A percentile compares a stretch with the other conserved stretches of the same genome.
Conservation (phyloP, 148 eudicot genomes). For the Chenopodium album region DNA sequence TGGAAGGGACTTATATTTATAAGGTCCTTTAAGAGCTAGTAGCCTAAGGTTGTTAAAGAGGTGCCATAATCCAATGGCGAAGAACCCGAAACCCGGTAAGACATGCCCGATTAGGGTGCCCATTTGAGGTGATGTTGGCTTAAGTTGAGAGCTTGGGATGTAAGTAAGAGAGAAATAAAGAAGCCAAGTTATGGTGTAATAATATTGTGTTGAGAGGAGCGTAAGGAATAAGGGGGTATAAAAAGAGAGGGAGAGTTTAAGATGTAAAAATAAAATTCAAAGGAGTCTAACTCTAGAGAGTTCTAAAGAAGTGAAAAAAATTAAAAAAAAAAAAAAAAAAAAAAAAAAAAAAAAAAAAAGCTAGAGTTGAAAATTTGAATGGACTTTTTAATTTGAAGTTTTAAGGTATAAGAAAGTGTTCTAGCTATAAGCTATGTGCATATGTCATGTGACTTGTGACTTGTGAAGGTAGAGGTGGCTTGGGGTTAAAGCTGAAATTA, state of each 20-base stretch:
- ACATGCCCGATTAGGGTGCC: slow-evolving; percentile 75
- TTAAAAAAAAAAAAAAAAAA: background rate
- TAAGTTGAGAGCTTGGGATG: no score
- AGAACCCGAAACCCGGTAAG: slow-evolving; percentile 71
- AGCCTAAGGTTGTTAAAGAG: slow-evolving; percentile 56
- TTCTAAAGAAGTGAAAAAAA: background rate
- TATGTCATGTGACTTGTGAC: slow-evolving; percentile 24
- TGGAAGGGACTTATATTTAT: slow-evolving; percentile 44
- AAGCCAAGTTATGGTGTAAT: background rate
- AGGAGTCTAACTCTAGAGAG: slow-evolving; percentile 35
- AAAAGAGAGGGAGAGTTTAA: background rate
- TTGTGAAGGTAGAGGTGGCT: slow-evolving; percentile 3
- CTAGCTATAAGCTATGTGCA: slow-evolving; percentile 7
- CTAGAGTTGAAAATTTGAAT: slow-evolving; percentile 13
- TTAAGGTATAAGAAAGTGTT: background rate
- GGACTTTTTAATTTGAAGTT: background rate
- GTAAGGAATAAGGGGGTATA: background rate
- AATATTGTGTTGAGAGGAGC: background rate
- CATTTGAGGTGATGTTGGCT: slow-evolving; percentile 31
- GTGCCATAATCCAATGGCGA: slow-evolving; percentile 73
- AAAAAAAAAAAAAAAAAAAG: background rate
- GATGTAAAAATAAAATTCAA: slow-evolving; percentile 7
- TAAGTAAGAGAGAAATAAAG: no score
- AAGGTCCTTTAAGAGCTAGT: slow-evolving; percentile 38
- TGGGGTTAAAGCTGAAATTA: slow-evolving; percentile 3